Evolutionary conservation across 306 rosid genomes (phyloP).

Genomic region (Rubus idaeus): DNA sequence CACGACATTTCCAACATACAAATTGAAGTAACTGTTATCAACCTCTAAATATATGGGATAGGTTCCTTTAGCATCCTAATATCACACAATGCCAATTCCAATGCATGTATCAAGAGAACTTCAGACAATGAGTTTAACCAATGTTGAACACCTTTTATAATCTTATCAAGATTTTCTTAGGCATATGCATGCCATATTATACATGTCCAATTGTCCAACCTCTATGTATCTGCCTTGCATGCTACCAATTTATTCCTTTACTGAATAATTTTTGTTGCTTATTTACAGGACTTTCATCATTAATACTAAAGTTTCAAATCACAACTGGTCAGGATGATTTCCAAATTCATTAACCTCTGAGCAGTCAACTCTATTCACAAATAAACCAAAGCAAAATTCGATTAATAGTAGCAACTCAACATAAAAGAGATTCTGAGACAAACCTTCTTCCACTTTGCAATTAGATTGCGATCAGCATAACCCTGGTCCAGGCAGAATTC

Average conservation of each 20-base stretch:
- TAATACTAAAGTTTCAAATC: neutral
- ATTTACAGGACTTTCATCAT: neutral
- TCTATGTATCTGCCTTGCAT: neutral
- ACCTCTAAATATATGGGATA: neutral
- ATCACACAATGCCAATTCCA: neutral
- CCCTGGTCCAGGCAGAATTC: conserved; percentile 51
- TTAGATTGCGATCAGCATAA: conserved; percentile 45
- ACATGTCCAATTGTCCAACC: neutral
- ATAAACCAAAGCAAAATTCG: neutral
- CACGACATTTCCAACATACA: neutral
- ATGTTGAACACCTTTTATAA: neutral
- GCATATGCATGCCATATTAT: neutral
- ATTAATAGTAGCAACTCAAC: neutral
- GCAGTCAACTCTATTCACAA: neutral
- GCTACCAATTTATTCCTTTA: neutral
- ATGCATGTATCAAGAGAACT: neutral
- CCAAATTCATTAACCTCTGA: neutral
- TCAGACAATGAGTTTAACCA: neutral
- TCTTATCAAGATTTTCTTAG: neutral
- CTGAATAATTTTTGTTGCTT: neutral
- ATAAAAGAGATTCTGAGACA: conserved; percentile 7
- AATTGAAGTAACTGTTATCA: neutral
- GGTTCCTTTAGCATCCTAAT: neutral
- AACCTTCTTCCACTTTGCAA: conserved; percentile 57
- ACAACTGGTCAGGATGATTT: neutral